Conservation (phyloP, 805 yeast genomes). For the Naumovozyma dairenensis region DNA sequence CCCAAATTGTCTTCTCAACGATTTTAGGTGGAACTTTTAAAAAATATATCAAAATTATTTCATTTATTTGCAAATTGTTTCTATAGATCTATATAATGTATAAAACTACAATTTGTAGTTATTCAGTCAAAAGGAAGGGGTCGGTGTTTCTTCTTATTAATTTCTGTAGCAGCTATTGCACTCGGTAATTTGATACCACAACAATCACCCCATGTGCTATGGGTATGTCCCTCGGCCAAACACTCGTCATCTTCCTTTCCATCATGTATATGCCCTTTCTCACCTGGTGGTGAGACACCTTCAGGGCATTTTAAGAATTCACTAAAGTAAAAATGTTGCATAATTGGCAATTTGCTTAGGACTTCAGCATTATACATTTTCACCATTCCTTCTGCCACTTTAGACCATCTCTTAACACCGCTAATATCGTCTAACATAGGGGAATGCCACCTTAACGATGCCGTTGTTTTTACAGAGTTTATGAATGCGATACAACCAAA, state of each 20-base stretch:
- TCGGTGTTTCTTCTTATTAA: constrained; percentile 30
- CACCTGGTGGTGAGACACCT: constrained; percentile 40
- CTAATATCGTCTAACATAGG: constrained; percentile 95
- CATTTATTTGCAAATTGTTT: too few species aligned
- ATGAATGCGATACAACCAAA: constrained; percentile 83
- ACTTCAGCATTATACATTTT: constrained; percentile 96
- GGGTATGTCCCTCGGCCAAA: constrained; percentile 23
- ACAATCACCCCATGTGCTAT: constrained; percentile 87
- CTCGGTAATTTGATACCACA: constrained; percentile 96
- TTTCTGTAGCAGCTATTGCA: constrained; percentile 79
- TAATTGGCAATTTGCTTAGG: constrained; percentile 77
- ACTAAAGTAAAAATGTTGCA: constrained; percentile 91
- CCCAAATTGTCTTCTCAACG: constrained; percentile 23
- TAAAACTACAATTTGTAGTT: not conserved
- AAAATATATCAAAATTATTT: too few species aligned
- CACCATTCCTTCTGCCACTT: constrained; percentile 86
- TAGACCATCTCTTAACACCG: constrained; percentile 81
- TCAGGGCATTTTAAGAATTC: constrained; percentile 59
- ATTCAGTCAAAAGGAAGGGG: constrained; percentile 60
- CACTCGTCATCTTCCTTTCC: constrained; percentile 25
- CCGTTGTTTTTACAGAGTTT: constrained; percentile 58
- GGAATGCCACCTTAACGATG: constrained; percentile 88
- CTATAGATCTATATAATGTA: too few species aligned
- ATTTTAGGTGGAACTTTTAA: too few species aligned
- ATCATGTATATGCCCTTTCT: constrained; percentile 10